Base-by-base conservation (phyloP, 2,329 filamentous ascomycete genomes). In the Trichoderma simmonsii region DNA sequence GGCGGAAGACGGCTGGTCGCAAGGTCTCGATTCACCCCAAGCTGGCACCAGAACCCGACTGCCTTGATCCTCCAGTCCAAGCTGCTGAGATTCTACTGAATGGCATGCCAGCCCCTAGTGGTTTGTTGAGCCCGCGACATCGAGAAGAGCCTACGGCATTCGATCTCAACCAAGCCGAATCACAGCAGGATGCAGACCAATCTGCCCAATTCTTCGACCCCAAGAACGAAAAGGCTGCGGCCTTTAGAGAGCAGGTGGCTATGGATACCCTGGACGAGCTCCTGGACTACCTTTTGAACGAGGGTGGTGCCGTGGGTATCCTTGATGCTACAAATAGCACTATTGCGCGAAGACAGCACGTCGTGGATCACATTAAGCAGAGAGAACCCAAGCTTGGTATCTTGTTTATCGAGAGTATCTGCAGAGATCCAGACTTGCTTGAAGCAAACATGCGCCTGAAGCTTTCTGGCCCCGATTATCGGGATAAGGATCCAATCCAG, bases 301-400 rank as follows among this genome's bases (percentile, higher is more conserved):
- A 91, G 69, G 93, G 92, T 32, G 96, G 96, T 61, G 93, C 94
- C 34, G 93, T 98, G 11, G 96, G 96, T 48, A 98, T 99, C 74
- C 89, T 99, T 14, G 96, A 99, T 82, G 96, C 96, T 8, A 99
- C 96, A 8, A 99, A 99, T 84, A 98, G 95, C 83, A 99, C 96
- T 0, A 87, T 97, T 64, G 89, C 93, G 74, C 91, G 96, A 48
- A 90, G 96, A 64, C 91, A 95, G 81, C 87, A 92, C 30, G 88
- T 99, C 70, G 94, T 97, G 77, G 89, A 95, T 73, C 92, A 90
- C 75, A 93, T 98, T 78, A 92, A 93, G 77, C 85, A 90, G 67
- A 89, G 93, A 67, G 95, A 97, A 76, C 94, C 95, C 2, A 92
- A 93, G 73, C 86, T 99, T 26, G 95, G 95, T 36, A 94, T 99